Evolutionary conservation across 352 stramenopile genomes (phyloP).

Genomic region (Pythium pyrilobum): DNA sequence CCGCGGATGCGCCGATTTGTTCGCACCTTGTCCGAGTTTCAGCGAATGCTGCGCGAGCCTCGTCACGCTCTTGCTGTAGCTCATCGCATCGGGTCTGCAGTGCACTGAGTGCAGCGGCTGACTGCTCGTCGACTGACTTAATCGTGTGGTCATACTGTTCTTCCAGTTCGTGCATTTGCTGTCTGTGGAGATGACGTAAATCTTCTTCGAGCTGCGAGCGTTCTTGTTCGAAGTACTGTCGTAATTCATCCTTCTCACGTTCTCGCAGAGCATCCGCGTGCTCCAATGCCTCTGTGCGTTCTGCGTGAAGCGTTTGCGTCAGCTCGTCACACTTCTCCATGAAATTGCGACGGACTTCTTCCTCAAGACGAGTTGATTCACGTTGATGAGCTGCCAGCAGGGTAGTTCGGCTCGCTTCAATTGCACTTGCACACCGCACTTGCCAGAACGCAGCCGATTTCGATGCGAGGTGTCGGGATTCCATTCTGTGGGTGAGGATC

Average conservation of each 20-base stretch:
- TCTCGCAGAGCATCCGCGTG: slow-evolving; percentile 38
- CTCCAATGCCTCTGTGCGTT: slow-evolving; percentile 36
- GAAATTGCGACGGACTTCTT: slow-evolving; percentile 36
- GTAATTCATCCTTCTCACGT: slow-evolving; percentile 46
- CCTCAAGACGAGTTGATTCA: slow-evolving; percentile 34
- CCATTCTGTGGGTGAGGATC: slow-evolving; percentile 17
- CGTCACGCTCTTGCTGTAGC: slow-evolving; percentile 19
- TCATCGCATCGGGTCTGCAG: slow-evolving; percentile 15
- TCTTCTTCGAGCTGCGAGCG: slow-evolving; percentile 54
- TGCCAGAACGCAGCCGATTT: slow-evolving; percentile 29
- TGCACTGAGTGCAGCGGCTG: slow-evolving; percentile 9
- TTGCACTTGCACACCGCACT: too few species aligned
- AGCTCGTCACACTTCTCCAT: slow-evolving; percentile 59
- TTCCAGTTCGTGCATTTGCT: slow-evolving; percentile 28
- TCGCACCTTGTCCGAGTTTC: slow-evolving; percentile 11
- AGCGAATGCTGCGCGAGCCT: neutral
- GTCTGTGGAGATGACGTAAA: slow-evolving; percentile 18
- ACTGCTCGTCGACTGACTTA: slow-evolving; percentile 19
- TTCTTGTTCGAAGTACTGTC: slow-evolving; percentile 50
- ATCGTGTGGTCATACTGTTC: slow-evolving; percentile 19
- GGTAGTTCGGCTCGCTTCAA: neutral
- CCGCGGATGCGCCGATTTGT: neutral
- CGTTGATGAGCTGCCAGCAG: slow-evolving; percentile 12
- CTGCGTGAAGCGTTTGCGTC: slow-evolving; percentile 42
- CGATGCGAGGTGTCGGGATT: slow-evolving; percentile 11